Conservation (phyloP, 2,329 filamentous ascomycete genomes). For the Parafenestella ontariensis region DNA sequence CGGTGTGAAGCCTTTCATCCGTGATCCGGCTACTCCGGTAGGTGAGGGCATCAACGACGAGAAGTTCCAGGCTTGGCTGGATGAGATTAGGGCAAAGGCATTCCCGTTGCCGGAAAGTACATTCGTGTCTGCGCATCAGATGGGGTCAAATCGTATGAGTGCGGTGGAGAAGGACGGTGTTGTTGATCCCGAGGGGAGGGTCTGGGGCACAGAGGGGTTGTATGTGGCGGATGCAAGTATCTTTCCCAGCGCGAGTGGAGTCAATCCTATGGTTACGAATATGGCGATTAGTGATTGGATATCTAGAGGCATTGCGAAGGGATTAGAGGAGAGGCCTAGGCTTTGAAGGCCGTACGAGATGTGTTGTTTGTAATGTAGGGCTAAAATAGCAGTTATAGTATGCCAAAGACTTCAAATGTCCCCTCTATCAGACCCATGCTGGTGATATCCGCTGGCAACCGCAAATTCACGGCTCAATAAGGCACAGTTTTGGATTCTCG, state of each 20-base stretch:
- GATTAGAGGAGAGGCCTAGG: constrained; percentile 29
- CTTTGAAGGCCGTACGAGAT: constrained; percentile 12
- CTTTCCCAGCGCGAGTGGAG: constrained; percentile 77
- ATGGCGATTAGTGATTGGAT: constrained; percentile 61
- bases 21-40: constrained; percentile 34
- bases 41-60: constrained; percentile 62
- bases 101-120: constrained; percentile 58
- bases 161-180: constrained; percentile 52
- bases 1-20: constrained; percentile 69
- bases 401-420: too few species aligned
- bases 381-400: too few species aligned
- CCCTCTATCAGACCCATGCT: too few species aligned
- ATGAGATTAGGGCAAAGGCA: constrained; percentile 57
- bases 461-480: background rate
- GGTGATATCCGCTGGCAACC: background rate
- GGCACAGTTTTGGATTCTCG: too few species aligned
- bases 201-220: constrained; percentile 71
- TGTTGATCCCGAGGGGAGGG: constrained; percentile 51
- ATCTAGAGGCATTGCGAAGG: constrained; percentile 36
- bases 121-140: constrained; percentile 80
- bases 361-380: background rate
- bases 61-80: constrained; percentile 68
- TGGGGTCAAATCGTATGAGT: constrained; percentile 80
- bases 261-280: constrained; percentile 81
- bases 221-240: constrained; percentile 79